These are phyloP conservation scores for Chlorella sp. DNA, from an alignment of 139 green algal species.

Conservation along the genomic window DNA sequence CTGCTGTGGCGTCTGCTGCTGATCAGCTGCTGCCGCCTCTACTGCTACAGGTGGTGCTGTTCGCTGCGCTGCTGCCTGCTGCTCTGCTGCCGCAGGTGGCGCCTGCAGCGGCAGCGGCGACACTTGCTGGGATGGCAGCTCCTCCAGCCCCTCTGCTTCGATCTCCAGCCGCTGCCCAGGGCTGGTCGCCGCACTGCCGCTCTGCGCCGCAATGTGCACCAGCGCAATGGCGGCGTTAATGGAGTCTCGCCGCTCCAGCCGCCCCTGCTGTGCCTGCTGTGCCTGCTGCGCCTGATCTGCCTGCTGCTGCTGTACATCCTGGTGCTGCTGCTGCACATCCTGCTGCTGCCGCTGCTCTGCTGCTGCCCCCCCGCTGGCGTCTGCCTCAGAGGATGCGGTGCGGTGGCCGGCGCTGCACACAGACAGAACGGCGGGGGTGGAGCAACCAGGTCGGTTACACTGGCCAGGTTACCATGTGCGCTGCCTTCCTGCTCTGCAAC, in stretches of 20 bases:
- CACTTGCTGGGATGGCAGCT: conserved; percentile 2
- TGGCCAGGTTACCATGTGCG: too few relatives aligned
- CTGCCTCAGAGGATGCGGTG: neutral
- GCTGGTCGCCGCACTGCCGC: neutral
- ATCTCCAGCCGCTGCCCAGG: neutral
- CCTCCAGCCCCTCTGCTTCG: neutral
- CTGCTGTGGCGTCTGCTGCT: neutral
- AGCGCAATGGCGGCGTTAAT: conserved; percentile 15
- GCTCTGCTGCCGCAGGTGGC: neutral
- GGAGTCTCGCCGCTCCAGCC: neutral
- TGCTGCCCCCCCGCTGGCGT: neutral
- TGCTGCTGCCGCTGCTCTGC: too few relatives aligned
- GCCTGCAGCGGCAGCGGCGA: neutral
- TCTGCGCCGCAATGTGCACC: conserved; percentile 23
- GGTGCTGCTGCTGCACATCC: neutral
- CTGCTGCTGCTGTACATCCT: neutral
- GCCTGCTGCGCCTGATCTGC: too few relatives aligned
- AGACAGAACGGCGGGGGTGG: too few relatives aligned
- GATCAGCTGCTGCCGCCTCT: neutral
- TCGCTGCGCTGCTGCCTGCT: neutral
- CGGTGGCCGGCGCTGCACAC: neutral
- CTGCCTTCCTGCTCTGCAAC: too few relatives aligned
- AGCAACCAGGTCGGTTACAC: too few relatives aligned
- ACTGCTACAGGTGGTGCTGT: neutral
- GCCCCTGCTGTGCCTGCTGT: neutral